Evolutionary conservation across 306 rosid species (phyloP).

Genomic region (Castanea mollissima): DNA sequence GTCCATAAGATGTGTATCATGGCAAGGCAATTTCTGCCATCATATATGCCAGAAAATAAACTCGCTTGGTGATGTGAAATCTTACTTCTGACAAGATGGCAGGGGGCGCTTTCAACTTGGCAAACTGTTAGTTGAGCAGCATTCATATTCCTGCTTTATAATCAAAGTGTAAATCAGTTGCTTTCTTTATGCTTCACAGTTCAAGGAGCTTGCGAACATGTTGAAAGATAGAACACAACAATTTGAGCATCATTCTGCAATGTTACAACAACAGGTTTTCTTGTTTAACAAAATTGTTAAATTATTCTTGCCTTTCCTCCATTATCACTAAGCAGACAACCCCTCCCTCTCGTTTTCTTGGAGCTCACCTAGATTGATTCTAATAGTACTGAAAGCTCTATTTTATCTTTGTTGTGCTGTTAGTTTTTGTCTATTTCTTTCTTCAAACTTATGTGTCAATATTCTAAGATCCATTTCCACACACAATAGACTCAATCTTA

Average conservation of each 20-base stretch:
- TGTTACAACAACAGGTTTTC: constrained; percentile 62
- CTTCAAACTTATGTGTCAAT: background rate
- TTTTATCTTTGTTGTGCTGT: background rate
- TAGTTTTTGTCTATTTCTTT: background rate
- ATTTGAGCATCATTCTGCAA: constrained; percentile 52
- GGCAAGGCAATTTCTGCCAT: background rate
- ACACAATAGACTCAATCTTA: background rate
- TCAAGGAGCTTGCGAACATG: constrained; percentile 20
- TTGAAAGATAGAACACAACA: constrained; percentile 39
- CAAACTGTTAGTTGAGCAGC: background rate
- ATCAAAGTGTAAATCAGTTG: background rate
- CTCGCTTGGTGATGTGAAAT: background rate
- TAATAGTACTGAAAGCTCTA: background rate
- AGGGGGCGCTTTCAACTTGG: background rate
- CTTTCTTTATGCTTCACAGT: constrained; percentile 7
- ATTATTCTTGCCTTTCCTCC: background rate
- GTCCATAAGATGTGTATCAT: background rate
- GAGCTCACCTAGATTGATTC: background rate
- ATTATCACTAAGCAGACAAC: background rate
- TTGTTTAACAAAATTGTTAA: background rate
- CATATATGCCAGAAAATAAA: background rate
- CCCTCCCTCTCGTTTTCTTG: background rate
- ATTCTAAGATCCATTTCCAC: background rate
- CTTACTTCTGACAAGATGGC: background rate
- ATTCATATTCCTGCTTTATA: background rate